phyloP scores from a whole-genome alignment of 441 rosid species.

The Erodium trifolium region DNA sequence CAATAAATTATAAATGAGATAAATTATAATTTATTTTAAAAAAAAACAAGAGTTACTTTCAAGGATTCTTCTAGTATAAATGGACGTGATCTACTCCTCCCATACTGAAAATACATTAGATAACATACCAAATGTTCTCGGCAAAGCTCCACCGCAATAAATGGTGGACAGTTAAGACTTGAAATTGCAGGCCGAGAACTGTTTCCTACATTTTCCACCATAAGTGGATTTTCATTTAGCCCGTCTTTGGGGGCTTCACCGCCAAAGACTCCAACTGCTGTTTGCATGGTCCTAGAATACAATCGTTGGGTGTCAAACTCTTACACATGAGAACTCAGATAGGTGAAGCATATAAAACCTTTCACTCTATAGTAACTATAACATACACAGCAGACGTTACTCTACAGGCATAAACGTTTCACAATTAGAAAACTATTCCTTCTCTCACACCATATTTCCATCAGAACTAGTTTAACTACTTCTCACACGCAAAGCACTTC shows the following conservation, averaged over 20 bases:
- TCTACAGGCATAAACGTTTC: too few species aligned
- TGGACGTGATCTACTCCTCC: background rate
- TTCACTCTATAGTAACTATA: too few species aligned
- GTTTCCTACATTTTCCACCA: constrained; percentile 52
- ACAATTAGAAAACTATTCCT: too few species aligned
- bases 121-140: constrained; percentile 32
- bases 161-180: constrained; percentile 54
- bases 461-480: background rate
- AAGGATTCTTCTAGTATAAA: background rate
- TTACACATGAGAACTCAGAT: background rate
- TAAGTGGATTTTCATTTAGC: constrained; percentile 39
- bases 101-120: background rate
- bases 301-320: background rate
- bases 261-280: too few species aligned
- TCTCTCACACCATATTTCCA: too few species aligned
- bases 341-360: background rate
- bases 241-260: constrained; percentile 26
- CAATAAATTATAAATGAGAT: too few species aligned
- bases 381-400: too few species aligned
- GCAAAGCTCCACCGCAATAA: constrained; percentile 55
- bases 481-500: background rate
- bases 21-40: too few species aligned
- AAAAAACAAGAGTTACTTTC: background rate
- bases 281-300: background rate
- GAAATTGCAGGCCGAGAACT: constrained; percentile 52